Conservation (phyloP, 2,329 filamentous ascomycete genomes). For the Sporothrix protearum region DNA sequence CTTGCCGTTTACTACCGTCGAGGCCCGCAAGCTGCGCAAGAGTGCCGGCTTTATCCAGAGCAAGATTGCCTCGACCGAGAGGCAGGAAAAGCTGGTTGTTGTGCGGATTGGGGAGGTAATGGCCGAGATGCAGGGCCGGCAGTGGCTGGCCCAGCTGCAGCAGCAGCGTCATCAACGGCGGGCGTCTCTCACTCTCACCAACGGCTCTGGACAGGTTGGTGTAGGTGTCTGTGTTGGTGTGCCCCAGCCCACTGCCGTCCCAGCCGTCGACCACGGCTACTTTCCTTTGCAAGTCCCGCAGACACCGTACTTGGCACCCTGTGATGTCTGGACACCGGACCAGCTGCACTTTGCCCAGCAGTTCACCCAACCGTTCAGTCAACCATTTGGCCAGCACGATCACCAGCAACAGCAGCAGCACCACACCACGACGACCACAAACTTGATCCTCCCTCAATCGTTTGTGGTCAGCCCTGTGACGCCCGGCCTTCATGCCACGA, state of each 20-base stretch:
- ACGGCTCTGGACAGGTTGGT: background rate
- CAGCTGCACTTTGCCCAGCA: background rate
- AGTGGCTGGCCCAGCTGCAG: slow-evolving; percentile 39
- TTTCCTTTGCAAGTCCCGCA: background rate
- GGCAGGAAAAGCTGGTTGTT: slow-evolving; percentile 47
- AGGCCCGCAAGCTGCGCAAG: slow-evolving; percentile 39
- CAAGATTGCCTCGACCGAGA: slow-evolving; percentile 44
- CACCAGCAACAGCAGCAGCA: background rate
- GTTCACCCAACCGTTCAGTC: background rate
- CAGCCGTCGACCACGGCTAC: background rate
- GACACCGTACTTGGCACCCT: background rate
- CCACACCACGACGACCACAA: background rate
- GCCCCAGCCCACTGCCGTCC: background rate
- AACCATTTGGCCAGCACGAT: background rate
- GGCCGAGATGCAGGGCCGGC: slow-evolving; percentile 47
- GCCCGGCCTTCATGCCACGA: background rate
- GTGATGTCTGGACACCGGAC: background rate
- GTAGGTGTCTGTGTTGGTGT: background rate
- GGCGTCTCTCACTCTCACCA: background rate
- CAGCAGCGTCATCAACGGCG: slow-evolving; percentile 27
- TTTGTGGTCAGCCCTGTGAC: slow-evolving; percentile 17
- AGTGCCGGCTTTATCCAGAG: slow-evolving; percentile 41
- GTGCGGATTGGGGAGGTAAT: slow-evolving; percentile 48
- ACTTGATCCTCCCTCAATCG: background rate
- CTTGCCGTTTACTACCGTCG: background rate